Percentiles rank a stretch among this genome's conserved stretches.
phyloP scores from a whole-genome alignment of 2,329 filamentous ascomycete genomes.

The Monilinia laxa region DNA sequence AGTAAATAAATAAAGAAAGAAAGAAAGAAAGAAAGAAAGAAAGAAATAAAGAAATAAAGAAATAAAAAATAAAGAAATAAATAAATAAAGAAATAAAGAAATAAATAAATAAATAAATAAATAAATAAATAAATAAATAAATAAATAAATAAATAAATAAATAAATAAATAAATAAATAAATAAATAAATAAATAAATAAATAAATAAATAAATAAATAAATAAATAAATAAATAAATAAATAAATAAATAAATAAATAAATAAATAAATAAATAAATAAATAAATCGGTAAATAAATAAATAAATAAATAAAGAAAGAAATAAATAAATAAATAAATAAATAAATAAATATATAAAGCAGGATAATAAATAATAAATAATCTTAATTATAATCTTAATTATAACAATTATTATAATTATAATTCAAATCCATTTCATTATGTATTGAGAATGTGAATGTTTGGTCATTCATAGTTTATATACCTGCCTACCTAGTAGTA shows the following conservation, averaged over 20 bases:
- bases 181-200: background rate
- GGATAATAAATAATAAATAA: too few species aligned
- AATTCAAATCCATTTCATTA: slow-evolving; percentile 5
- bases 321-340: too few species aligned
- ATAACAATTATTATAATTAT: background rate
- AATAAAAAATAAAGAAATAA: background rate
- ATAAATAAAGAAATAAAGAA: too few species aligned
- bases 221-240: too few species aligned
- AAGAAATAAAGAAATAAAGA: background rate
- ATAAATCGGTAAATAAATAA: too few species aligned
- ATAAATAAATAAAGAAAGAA: too few species aligned
- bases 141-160: background rate
- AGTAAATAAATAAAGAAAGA: too few species aligned
- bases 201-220: too few species aligned
- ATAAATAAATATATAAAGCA: too few species aligned
- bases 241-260: background rate
- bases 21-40: background rate
- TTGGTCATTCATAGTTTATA: slow-evolving; percentile 3
- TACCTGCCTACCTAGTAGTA: background rate
- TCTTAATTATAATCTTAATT: too few species aligned
- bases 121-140: too few species aligned
- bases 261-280: background rate
- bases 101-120: too few species aligned
- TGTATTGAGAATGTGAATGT: slow-evolving; percentile 7
- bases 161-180: background rate